phyloP scores from a whole-genome alignment of 2,329 filamentous ascomycete species.

The Pestalotiopsis sp. region DNA sequence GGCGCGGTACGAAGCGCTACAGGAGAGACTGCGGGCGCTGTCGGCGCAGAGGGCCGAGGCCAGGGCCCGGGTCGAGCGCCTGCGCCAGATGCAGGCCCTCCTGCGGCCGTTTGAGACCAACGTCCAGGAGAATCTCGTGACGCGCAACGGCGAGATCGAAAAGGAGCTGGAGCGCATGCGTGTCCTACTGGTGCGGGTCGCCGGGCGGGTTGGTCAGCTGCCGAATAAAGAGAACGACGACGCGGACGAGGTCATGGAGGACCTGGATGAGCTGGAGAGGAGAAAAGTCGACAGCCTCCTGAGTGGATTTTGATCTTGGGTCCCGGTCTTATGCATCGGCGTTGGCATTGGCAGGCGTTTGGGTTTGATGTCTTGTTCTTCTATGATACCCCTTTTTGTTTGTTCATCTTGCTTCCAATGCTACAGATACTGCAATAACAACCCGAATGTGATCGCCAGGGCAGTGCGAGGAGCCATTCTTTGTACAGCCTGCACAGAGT shows the following conservation, averaged over 20 bases:
- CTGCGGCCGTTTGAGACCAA: constrained; percentile 49
- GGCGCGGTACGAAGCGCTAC: constrained; percentile 52
- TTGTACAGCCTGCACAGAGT: background rate
- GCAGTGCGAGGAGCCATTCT: background rate
- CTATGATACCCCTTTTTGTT: constrained; percentile 2
- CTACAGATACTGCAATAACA: too few relatives aligned
- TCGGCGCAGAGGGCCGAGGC: constrained; percentile 44
- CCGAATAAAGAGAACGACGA: constrained; percentile 25
- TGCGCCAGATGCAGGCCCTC: constrained; percentile 51
- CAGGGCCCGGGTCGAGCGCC: constrained; percentile 45
- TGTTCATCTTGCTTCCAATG: background rate
- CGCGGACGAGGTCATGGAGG: constrained; percentile 31
- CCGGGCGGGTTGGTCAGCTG: constrained; percentile 50
- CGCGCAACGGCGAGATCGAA: constrained; percentile 66
- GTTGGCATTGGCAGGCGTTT: background rate
- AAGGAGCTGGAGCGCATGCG: constrained; percentile 69
- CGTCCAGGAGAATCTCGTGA: constrained; percentile 69
- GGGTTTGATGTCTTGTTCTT: background rate
- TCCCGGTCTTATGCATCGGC: background rate
- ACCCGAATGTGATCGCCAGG: background rate
- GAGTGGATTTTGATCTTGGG: constrained; percentile 30
- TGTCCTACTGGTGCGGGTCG: constrained; percentile 62
- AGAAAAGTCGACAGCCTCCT: constrained; percentile 45
- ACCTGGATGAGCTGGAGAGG: constrained; percentile 41
- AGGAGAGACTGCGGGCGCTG: constrained; percentile 52